Evolutionary conservation across 176 grass and related monocot species (phyloP), one percentile per base, ranked within the genome.

Genomic region (Cenchrus purpureus): DNA sequence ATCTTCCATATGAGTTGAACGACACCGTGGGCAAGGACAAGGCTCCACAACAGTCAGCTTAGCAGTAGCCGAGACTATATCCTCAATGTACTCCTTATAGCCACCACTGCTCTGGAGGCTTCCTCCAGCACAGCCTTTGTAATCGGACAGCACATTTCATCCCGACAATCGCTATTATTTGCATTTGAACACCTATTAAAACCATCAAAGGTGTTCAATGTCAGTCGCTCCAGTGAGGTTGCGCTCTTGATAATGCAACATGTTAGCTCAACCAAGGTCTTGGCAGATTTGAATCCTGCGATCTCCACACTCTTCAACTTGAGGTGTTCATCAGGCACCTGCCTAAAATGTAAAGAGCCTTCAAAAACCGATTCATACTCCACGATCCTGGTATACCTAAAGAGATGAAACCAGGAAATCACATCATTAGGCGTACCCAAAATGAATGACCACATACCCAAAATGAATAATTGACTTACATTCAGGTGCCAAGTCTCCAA

Each of bases 181-280:
- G 1, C 45, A 0, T 5, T n/a, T 6, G n/a, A 73, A 73, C 70
- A 73, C 46, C 70, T 73, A 29, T 5, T 7, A 19, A 1, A 0
- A 68, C 7, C 7, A 19, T 16, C 0, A 53, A 74, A 6, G 48
- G 48, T 73, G 12, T 52, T 1, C 71, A 73, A 73, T 4, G 2
- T 50, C 52, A 52, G 71, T 13, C 11, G 0, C 20, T 73, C 22
- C 0, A 73, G 71, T 73, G 71, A 73, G 22, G 31, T 13, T 9
- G 48, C 12, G 12, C 8, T 73, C 70, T 73, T 51, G 12, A 29
- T 46, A 15, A 73, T 51, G 1, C 12, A 73, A 8, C n/a, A 51
- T 29, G 71, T 73, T 31, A 73, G 71, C 71, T 73, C 71, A 31
- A 53, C 71, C 71, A 73, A 73, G 19, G 2, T 0, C 37, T 70